Percentiles rank a stretch among this genome's conserved stretches.
Conservation (phyloP, 2,329 filamentous ascomycete genomes). For the Diaporthe caulivora region DNA sequence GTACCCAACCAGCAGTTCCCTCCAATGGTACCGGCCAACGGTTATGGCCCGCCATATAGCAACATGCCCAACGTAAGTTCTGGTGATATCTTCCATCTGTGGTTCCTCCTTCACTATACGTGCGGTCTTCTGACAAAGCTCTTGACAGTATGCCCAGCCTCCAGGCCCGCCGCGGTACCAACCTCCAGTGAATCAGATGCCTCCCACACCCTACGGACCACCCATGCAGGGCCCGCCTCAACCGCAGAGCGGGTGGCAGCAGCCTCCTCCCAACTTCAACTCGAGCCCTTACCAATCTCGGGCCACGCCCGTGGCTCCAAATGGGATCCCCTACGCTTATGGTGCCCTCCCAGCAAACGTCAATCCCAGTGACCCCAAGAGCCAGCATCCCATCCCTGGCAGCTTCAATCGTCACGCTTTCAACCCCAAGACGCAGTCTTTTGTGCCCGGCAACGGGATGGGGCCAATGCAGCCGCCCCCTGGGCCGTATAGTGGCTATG, state of each 20-base stretch:
- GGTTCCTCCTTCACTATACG: neutral
- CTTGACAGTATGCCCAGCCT: slow-evolving; percentile 52
- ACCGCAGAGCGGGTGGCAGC: slow-evolving; percentile 52
- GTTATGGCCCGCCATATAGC: slow-evolving; percentile 59
- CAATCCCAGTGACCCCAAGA: slow-evolving; percentile 78
- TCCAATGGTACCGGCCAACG: slow-evolving; percentile 54
- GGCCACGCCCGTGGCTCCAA: slow-evolving; percentile 42
- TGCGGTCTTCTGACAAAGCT: slow-evolving; percentile 23
- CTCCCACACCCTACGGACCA: slow-evolving; percentile 47
- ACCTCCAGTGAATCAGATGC: slow-evolving; percentile 50
- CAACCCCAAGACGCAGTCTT: slow-evolving; percentile 94
- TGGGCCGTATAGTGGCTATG: slow-evolving; percentile 61
- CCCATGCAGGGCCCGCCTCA: slow-evolving; percentile 49
- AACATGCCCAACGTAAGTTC: slow-evolving; percentile 59
- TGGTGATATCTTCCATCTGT: slow-evolving; percentile 2
- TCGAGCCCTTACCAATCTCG: slow-evolving; percentile 46
- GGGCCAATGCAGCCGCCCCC: slow-evolving; percentile 61
- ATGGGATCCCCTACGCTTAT: slow-evolving; percentile 76
- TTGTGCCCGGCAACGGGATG: slow-evolving; percentile 76
- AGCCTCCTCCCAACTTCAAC: slow-evolving; percentile 46
- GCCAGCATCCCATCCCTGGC: slow-evolving; percentile 85
- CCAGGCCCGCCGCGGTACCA: slow-evolving; percentile 51
- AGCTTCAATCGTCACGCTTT: slow-evolving; percentile 84
- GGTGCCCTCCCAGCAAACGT: slow-evolving; percentile 80
- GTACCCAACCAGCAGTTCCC: slow-evolving; percentile 58